Evolutionary conservation across 2,329 filamentous ascomycete species (phyloP).

Genomic region (Nannizziopsis barbatae): DNA sequence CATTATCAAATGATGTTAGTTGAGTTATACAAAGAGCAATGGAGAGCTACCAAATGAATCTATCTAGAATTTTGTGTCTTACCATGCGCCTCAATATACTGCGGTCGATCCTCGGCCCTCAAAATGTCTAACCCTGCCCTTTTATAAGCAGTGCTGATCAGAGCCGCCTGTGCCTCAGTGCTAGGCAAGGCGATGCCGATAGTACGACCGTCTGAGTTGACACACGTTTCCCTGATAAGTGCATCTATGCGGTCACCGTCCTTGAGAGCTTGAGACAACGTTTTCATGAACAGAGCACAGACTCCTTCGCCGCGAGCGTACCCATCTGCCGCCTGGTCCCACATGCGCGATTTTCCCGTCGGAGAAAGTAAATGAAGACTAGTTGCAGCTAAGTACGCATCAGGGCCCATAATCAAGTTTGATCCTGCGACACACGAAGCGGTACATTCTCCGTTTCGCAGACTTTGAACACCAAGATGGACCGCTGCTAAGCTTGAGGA

Average conservation of each 20-base stretch:
- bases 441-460: conserved; percentile 18
- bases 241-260: conserved; percentile 28
- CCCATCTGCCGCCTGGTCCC: conserved; percentile 29
- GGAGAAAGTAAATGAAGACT: conserved; percentile 13
- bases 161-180: conserved; percentile 17
- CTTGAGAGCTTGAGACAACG: conserved; percentile 21
- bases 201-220: conserved; percentile 24
- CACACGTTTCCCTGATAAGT: conserved; percentile 23
- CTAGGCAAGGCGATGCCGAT: conserved; percentile 18
- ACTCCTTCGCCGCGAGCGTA: conserved; percentile 29
- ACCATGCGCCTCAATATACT: conserved; percentile 39
- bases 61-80: conserved; percentile 25
- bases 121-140: conserved; percentile 19
- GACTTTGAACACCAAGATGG: conserved; percentile 6
- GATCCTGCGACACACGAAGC: conserved; percentile 20
- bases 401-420: conserved; percentile 28
- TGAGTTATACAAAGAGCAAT: no score
- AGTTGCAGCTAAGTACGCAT: conserved; percentile 9
- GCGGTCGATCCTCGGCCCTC: conserved; percentile 21
- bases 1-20: neutral
- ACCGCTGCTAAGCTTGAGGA: conserved; percentile 9
- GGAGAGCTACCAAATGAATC: conserved; percentile 11
- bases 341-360: conserved; percentile 23
- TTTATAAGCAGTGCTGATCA: conserved; percentile 26
- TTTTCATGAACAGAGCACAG: conserved; percentile 25